Evolutionary conservation across 208 protist species (phyloP), one percentile per base, ranked within the genome.

Genomic region (Herpetomonas samuelpessoai): DNA sequence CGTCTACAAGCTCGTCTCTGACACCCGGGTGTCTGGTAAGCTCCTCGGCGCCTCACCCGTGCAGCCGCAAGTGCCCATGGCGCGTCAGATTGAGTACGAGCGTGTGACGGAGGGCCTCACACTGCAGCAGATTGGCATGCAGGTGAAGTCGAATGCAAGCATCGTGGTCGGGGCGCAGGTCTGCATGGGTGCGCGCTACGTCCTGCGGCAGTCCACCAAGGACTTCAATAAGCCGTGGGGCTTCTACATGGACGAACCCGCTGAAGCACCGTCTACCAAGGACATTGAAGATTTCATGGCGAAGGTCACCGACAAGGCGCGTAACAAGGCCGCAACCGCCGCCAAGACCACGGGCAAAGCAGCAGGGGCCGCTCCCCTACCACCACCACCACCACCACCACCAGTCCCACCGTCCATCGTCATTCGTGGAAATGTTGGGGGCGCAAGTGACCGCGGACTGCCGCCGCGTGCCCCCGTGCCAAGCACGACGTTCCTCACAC

Each of bases 161-260:
- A 25, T 68, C 3, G 51, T 93, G 0, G 72, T 92, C 21, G 89
- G 89, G 0, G 50, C 85, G 54, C 89, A 96, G 71, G 38, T 96
- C 2, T 96, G 89, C 68, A 85, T 93, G 81, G 85, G 82, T 7
- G 69, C 89, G 26, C 83, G 89, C 25, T 96, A 86, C 68, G 62
- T 92, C 14, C 62, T 96, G 55, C 69, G 62, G 4, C 76, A 93
- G 53, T 88, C 70, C 19, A 88, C 71, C 0, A 25, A 57, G 9
- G 81, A 80, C 7, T 82, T 73, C 48, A 76, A 96, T 58, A 54
- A 62, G 9, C 29, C 27, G n/a, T 96, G 89, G 86, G 82, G 82
- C 14, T 96, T 96, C 71, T 67, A 62, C 45, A 92, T 93, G 89
- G 71, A 84, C 57, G 79, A 91, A 27, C 26, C 53, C 9, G 45